Evolutionary conservation across 139 green algal genomes (phyloP).

Genomic region (Chloropicon primus): DNA sequence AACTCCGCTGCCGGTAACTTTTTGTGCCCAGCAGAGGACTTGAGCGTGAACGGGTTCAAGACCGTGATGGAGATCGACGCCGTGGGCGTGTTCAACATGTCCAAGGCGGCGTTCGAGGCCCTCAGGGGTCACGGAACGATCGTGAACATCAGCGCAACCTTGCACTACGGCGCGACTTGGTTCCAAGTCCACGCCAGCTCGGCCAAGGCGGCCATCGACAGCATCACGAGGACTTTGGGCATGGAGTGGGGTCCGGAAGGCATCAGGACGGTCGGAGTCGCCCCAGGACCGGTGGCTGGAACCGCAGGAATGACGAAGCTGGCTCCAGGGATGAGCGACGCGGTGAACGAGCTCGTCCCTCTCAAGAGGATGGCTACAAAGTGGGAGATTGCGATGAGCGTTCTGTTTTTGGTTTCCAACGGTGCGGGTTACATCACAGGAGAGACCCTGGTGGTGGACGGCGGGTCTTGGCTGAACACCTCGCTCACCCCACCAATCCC

Average conservation of each 20-base stretch:
- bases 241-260: conserved; percentile 82
- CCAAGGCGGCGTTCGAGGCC: conserved; percentile 46
- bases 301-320: conserved; percentile 82
- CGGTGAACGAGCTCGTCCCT: conserved; percentile 30
- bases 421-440: conserved; percentile 36
- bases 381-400: conserved; percentile 78
- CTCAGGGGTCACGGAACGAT: conserved; percentile 38
- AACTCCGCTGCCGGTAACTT: conserved; percentile 87
- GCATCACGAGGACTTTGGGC: conserved; percentile 71
- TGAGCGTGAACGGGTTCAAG: conserved; percentile 73
- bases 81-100: conserved; percentile 80
- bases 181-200: conserved; percentile 67
- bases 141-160: conserved; percentile 89
- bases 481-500: background rate
- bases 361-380: conserved; percentile 58
- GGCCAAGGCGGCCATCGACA: conserved; percentile 67
- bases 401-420: conserved; percentile 54
- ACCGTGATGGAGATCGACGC: conserved; percentile 93
- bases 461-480: conserved; percentile 52
- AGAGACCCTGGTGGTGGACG: conserved; percentile 73
- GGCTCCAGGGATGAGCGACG: conserved; percentile 33
- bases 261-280: conserved; percentile 73
- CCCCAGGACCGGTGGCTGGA: conserved; percentile 75
- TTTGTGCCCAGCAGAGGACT: conserved; percentile 59
- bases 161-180: conserved; percentile 92